Evolutionary conservation across 805 yeast genomes (phyloP), one percentile per base, ranked within the genome.

Genomic region (Saturnispora kantuleensis): DNA sequence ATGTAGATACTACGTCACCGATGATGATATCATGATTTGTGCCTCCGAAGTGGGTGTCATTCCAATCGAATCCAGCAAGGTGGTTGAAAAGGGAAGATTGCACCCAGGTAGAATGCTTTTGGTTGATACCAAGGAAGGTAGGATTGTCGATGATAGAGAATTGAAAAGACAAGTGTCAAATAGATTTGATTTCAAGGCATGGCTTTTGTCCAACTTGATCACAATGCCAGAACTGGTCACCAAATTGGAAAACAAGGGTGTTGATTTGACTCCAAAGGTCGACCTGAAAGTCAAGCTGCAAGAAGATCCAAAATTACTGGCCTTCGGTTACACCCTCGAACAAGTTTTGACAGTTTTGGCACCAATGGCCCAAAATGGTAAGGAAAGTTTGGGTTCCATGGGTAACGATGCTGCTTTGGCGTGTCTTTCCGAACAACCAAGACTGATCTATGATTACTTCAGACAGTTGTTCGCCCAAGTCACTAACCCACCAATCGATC

Each of bases 41-140:
- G 98, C 97, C 6, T 88, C 97, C 12, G 98, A 90, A 68, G 98
- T 90, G 50, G 98, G 98, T 67, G 97, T 90, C 31, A 81, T 90
- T 55, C 93, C 84, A 55, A 80, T 93, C 50, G 93, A 81, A 50
- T 81, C 96, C 16, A 84, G 80, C 53, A 74, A 77, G 52, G 79
- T 90, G 47, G 73, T 88, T 48, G 84, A 83, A 59, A 90, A 90
- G 73, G 98, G 98, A 43, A 79, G 97, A 59, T 73, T 90, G 59
- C 87, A 84, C 57, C 98, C 98, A 2, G 98, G 98, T 48, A 81
- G 95, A 63, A 85, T 90, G 95, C 73, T 90, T 53, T 74, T 90
- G 50, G 96, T 93, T 40, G 98, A 90, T 65, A 93, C 97, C 49
- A 77, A 84, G 61, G 84, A 79, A 62, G 97, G 97, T 49, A 73